phyloP scores from a whole-genome alignment of 768 basidiomycete genomes.

The Hygrophoropsis aurantiaca region DNA sequence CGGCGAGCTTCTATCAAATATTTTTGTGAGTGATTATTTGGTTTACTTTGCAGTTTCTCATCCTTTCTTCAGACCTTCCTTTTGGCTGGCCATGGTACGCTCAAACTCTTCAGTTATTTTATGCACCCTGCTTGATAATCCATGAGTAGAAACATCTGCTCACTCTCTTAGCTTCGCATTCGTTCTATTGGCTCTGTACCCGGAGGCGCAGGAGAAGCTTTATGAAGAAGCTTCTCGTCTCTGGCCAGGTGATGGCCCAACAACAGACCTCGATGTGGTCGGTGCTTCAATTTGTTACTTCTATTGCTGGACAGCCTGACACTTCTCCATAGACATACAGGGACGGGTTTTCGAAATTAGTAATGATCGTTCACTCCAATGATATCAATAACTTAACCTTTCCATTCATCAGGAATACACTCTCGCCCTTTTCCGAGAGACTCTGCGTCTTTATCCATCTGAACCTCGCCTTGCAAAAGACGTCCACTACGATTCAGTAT shows the following conservation, averaged over 20 bases:
- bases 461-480: conserved; percentile 36
- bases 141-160: conserved; percentile 44
- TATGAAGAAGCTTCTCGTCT: conserved; percentile 38
- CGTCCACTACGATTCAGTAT: conserved; percentile 32
- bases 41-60: neutral
- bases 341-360: conserved; percentile 37
- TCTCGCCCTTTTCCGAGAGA: conserved; percentile 43
- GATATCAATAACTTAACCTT: conserved; percentile 1
- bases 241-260: conserved; percentile 40
- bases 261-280: conserved; percentile 27
- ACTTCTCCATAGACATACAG: conserved; percentile 36
- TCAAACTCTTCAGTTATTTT: neutral
- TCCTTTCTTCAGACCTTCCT: conserved; percentile 37
- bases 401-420: conserved; percentile 39
- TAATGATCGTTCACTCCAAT: no score
- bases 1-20: conserved; percentile 46
- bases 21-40: conserved; percentile 37
- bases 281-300: conserved; percentile 2
- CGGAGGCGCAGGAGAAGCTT: conserved; percentile 46
- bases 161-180: conserved; percentile 45
- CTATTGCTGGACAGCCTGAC: neutral
- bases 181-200: conserved; percentile 47
- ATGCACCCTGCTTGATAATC: conserved; percentile 3
- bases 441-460: conserved; percentile 42
- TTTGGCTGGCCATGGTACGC: conserved; percentile 48